These are phyloP conservation scores for Termitomyces sp. DNA, from an alignment of 1,284 basidiomycete species.

Conservation along the genomic window DNA sequence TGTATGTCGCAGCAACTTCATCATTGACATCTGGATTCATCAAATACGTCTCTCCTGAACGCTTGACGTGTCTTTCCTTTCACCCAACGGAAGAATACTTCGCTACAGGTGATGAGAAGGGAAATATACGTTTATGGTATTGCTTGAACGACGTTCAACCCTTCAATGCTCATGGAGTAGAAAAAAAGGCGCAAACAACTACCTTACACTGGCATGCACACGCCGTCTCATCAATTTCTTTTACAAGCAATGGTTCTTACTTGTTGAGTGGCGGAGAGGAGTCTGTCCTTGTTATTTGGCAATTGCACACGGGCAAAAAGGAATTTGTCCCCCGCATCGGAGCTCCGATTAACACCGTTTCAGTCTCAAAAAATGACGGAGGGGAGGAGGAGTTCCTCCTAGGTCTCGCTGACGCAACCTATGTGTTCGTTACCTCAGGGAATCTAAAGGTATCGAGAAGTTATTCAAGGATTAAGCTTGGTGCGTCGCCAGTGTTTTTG, in stretches of 20 bases:
- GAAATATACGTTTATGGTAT: slow-evolving; percentile 89
- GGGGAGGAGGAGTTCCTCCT: slow-evolving; percentile 86
- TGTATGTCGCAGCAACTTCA: slow-evolving; percentile 66
- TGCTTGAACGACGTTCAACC: slow-evolving; percentile 66
- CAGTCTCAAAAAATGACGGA: slow-evolving; percentile 41
- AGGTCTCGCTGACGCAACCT: slow-evolving; percentile 79
- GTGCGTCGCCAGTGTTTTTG: slow-evolving; percentile 34
- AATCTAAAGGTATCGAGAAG: slow-evolving; percentile 70
- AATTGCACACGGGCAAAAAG: slow-evolving; percentile 77
- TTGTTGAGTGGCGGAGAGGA: slow-evolving; percentile 95
- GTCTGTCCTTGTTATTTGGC: slow-evolving; percentile 94
- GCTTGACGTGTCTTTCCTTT: slow-evolving; percentile 83
- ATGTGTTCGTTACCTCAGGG: slow-evolving; percentile 73
- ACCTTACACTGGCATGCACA: slow-evolving; percentile 97
- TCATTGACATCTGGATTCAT: slow-evolving; percentile 67
- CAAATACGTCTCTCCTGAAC: slow-evolving; percentile 79
- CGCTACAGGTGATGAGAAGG: slow-evolving; percentile 87
- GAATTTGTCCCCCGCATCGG: slow-evolving; percentile 94
- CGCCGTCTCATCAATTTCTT: slow-evolving; percentile 84
- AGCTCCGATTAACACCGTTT: slow-evolving; percentile 76
- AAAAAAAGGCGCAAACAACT: slow-evolving; percentile 78
- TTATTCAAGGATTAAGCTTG: slow-evolving; percentile 77
- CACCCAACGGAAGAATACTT: slow-evolving; percentile 92
- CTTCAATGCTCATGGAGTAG: slow-evolving; percentile 49
- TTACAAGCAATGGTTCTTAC: slow-evolving; percentile 89